phyloP scores from a whole-genome alignment of 768 basidiomycete species.

The Mycena crocata region DNA sequence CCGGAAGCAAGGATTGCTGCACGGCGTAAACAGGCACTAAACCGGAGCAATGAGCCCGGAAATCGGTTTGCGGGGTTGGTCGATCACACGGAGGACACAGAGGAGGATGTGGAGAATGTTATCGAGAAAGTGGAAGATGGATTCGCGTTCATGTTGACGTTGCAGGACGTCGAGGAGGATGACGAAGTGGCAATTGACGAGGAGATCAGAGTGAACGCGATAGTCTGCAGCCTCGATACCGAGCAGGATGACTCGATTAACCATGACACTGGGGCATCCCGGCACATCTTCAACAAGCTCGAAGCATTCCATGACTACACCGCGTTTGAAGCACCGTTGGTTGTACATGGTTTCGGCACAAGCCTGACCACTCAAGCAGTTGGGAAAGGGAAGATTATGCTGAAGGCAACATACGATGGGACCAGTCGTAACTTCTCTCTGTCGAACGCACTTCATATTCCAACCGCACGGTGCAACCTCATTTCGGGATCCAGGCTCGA shows the following conservation, averaged over 20 bases:
- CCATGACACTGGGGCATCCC: conserved; percentile 33
- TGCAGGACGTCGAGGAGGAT: neutral
- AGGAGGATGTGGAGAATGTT: conserved; percentile 2
- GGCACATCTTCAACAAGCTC: conserved; percentile 21
- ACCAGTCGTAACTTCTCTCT: conserved; percentile 5
- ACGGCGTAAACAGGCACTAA: conserved; percentile 2
- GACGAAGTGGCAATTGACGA: conserved; percentile 21
- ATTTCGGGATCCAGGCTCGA: conserved; percentile 29
- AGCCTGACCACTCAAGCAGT: conserved; percentile 20
- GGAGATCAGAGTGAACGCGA: conserved; percentile 11
- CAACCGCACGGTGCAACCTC: conserved; percentile 23
- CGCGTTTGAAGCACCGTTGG: conserved; percentile 9
- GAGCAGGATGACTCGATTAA: conserved; percentile 16
- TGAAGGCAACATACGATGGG: conserved; percentile 10
- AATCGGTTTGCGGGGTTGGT: conserved; percentile 22
- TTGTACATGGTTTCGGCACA: conserved; percentile 21
- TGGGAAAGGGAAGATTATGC: conserved; percentile 26
- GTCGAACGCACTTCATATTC: conserved; percentile 25
- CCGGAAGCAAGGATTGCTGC: conserved; percentile 23
- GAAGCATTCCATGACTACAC: conserved; percentile 20
- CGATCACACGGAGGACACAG: conserved; percentile 20
- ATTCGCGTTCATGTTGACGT: conserved; percentile 10
- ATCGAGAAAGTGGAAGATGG: conserved; percentile 1
- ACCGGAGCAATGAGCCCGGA: conserved; percentile 3
- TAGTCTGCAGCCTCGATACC: neutral